phyloP scores from a whole-genome alignment of 352 stramenopile species.

The Globisporangium echinulatum region DNA sequence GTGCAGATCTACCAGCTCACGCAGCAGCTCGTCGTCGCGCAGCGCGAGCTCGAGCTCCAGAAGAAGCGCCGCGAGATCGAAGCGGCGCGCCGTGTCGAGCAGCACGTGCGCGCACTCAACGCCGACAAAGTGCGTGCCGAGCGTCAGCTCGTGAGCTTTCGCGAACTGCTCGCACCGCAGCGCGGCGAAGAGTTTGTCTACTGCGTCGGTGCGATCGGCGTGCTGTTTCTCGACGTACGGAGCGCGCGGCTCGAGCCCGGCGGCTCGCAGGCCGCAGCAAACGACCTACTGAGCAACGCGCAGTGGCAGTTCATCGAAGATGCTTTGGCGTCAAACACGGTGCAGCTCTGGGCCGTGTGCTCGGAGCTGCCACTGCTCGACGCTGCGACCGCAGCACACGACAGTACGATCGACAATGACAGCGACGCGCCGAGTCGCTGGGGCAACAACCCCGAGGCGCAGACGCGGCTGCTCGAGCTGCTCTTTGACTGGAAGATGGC shows the following conservation, averaged over 20 bases:
- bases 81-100: constrained; percentile 45
- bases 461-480: constrained; percentile 37
- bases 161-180: constrained; percentile 49
- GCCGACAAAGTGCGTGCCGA: constrained; percentile 42
- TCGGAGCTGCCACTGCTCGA: constrained; percentile 45
- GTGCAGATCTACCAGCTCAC: constrained; percentile 37
- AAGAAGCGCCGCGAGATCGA: constrained; percentile 70
- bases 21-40: constrained; percentile 29
- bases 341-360: constrained; percentile 43
- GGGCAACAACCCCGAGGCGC: constrained; percentile 23
- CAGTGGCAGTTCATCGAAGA: constrained; percentile 61
- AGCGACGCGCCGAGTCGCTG: constrained; percentile 17
- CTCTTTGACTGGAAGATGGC: constrained; percentile 75
- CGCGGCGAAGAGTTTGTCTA: constrained; percentile 56
- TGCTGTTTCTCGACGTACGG: constrained; percentile 64
- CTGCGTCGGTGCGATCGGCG: constrained; percentile 27
- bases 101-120: constrained; percentile 44
- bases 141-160: constrained; percentile 52
- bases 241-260: constrained; percentile 45
- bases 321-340: constrained; percentile 21
- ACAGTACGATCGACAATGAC: not conserved
- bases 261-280: constrained; percentile 49
- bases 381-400: constrained; percentile 9
- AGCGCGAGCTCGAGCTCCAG: constrained; percentile 39
- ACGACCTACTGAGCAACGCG: constrained; percentile 40